Evolutionary conservation across 2,329 filamentous ascomycete genomes (phyloP), one percentile per base, ranked within the genome.

Genomic region (Salinomyces thailandicus): DNA sequence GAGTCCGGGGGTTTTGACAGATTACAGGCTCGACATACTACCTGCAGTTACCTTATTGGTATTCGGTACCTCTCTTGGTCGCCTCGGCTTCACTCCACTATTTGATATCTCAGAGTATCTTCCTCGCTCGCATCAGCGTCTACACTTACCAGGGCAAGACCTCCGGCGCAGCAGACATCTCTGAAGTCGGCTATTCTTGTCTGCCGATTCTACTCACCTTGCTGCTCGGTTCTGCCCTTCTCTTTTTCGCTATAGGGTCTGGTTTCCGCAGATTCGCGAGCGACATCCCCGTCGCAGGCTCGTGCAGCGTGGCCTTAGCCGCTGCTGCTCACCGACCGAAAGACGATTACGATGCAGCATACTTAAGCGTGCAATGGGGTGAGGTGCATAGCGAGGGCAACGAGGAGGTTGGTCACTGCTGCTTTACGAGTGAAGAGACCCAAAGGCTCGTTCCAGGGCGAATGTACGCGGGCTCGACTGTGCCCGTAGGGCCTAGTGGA

Each of bases 91-190:
- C 55, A 0, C 39, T 68, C 3, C 64, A 68, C 37, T 69, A 63
- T 63, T 46, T 68, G 0, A 48, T 65, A 4, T 68, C 65, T 0
- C 60, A 67, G 30, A 53, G 52, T n/a, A 37, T 68, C 5, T 69
- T 66, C 45, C 41, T 69, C 3, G 57, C 60, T 1, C 46, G 50
- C 1, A 47, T 64, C 7, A 46, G 52, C 5, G 41, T 41, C 11
- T 55, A 53, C 31, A 28, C 33, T 37, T 5, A 36, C 18, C 11
- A 28, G 11, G 24, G 12, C 16, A 6, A 12, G 15, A 18, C 7
- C 30, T 16, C 17, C 9, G 15, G n/a, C 2, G 20, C 27, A 26
- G 15, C 14, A 9, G n/a, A 27, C 5, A 5, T n/a, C 5, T 31
- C 37, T 5, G 9, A 32, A 9, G 15, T 36, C 18, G 37, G 37